Conservation (phyloP, 2,329 filamentous ascomycete species). For the Pseudonectria foliicola region DNA sequence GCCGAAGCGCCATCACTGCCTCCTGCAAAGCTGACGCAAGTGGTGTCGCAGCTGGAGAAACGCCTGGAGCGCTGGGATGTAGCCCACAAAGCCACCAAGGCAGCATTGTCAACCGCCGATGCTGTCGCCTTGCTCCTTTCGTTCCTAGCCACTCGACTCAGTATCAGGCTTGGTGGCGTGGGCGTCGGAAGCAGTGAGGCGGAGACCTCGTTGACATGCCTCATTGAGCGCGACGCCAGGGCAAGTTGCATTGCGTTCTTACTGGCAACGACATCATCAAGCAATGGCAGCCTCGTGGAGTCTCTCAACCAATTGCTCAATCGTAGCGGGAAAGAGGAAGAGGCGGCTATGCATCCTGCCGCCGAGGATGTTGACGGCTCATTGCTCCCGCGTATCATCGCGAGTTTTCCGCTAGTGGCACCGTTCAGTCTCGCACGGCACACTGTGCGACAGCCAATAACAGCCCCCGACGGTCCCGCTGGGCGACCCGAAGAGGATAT, state of each 20-base stretch:
- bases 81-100: constrained; percentile 10
- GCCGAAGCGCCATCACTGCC: constrained; percentile 6
- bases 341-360: neutral
- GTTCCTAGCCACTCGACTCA: constrained; percentile 18
- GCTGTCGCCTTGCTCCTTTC: constrained; percentile 10
- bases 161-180: constrained; percentile 1
- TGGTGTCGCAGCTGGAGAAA: constrained; percentile 10
- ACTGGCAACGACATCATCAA: constrained; percentile 11
- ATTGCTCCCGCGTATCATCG: constrained; percentile 13
- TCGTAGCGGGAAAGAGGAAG: constrained; percentile 2
- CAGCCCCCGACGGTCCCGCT: constrained; percentile 4
- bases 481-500: constrained; percentile 18
- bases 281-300: constrained; percentile 9
- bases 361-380: constrained; percentile 4
- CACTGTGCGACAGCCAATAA: constrained; percentile 11
- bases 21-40: constrained; percentile 3
- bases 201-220: too few relatives aligned
- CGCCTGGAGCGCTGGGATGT: constrained; percentile 17
- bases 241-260: constrained; percentile 18
- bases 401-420: constrained; percentile 17
- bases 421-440: constrained; percentile 14
- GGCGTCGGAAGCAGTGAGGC: too few relatives aligned
- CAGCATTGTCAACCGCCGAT: constrained; percentile 3
- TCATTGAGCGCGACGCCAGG: constrained; percentile 11
- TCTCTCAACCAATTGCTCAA: constrained; percentile 10